Evolutionary conservation across 1,284 basidiomycete species (phyloP).

Genomic region (Malassezia brasiliensis): DNA sequence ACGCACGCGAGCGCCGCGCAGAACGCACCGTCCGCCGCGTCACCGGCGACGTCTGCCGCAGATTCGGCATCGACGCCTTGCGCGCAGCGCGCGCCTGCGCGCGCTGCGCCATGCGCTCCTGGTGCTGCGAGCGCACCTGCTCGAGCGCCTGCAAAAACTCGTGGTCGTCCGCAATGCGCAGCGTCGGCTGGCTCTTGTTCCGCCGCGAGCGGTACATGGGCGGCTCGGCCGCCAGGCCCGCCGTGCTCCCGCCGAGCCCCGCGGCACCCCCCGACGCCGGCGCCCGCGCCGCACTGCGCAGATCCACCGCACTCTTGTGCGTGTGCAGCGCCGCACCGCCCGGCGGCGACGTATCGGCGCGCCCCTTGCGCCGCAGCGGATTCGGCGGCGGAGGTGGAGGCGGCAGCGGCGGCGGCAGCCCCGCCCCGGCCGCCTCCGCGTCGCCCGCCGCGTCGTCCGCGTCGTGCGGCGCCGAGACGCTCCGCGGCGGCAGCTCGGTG

Average conservation of each 20-base stretch:
- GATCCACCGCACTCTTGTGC: constrained; percentile 1
- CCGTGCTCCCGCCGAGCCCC: not conserved
- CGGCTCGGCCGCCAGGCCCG: not conserved
- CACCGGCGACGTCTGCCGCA: constrained; percentile 4
- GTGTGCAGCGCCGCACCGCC: not conserved
- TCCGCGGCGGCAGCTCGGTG: not conserved
- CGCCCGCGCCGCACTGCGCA: not conserved
- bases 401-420: not conserved
- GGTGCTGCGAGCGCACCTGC: constrained; percentile 27
- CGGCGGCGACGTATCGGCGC: not conserved
- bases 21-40: constrained; percentile 1
- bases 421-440: not conserved
- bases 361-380: not conserved
- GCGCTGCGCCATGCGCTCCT: constrained; percentile 24
- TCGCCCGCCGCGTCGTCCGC: not conserved
- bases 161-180: constrained; percentile 36
- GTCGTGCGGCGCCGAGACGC: not conserved
- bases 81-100: constrained; percentile 9
- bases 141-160: constrained; percentile 40
- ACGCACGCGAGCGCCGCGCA: constrained; percentile 1
- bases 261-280: not conserved
- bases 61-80: constrained; percentile 18
- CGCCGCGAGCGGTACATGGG: constrained; percentile 17
- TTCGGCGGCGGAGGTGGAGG: not conserved
- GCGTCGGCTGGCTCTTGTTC: constrained; percentile 36